These are phyloP conservation scores for Rubia peregrina DNA, from an alignment of 305 asterid genomes.

Conservation along the genomic window DNA sequence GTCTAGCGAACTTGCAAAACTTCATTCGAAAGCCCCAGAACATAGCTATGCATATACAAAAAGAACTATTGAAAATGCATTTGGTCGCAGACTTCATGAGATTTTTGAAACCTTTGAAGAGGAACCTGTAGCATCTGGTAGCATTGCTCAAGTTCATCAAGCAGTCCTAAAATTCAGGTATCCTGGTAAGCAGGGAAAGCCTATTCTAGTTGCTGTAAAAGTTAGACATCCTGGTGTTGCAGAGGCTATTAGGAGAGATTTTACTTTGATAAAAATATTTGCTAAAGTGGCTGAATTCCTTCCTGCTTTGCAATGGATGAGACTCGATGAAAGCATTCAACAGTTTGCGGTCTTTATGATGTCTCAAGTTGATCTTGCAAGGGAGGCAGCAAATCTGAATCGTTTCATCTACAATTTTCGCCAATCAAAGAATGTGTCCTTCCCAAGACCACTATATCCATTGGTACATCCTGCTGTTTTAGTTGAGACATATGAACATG, in stretches of 20 bases:
- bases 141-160: constrained; percentile 81
- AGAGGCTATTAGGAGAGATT: constrained; percentile 77
- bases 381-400: constrained; percentile 87
- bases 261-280: constrained; percentile 54
- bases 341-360: constrained; percentile 84
- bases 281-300: constrained; percentile 51
- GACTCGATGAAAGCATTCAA: constrained; percentile 80
- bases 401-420: constrained; percentile 80
- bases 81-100: constrained; percentile 60
- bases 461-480: constrained; percentile 88
- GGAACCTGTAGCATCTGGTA: constrained; percentile 82
- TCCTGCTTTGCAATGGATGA: constrained; percentile 72
- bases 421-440: constrained; percentile 71
- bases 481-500: constrained; percentile 82
- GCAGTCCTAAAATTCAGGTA: constrained; percentile 58
- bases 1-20: constrained; percentile 65
- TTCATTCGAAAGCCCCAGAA: constrained; percentile 70
- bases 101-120: constrained; percentile 71
- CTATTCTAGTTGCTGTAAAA: constrained; percentile 77
- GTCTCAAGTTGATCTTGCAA: constrained; percentile 90
- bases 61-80: constrained; percentile 60
- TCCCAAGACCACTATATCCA: constrained; percentile 82
- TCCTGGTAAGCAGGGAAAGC: constrained; percentile 51
- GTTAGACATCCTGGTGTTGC: constrained; percentile 89
- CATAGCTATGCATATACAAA: constrained; percentile 73